A percentile compares a stretch with the other conserved stretches of the same genome.
Evolutionary conservation across 768 basidiomycete species (phyloP).

Genomic region (Sistotremastrum suecicum): DNA sequence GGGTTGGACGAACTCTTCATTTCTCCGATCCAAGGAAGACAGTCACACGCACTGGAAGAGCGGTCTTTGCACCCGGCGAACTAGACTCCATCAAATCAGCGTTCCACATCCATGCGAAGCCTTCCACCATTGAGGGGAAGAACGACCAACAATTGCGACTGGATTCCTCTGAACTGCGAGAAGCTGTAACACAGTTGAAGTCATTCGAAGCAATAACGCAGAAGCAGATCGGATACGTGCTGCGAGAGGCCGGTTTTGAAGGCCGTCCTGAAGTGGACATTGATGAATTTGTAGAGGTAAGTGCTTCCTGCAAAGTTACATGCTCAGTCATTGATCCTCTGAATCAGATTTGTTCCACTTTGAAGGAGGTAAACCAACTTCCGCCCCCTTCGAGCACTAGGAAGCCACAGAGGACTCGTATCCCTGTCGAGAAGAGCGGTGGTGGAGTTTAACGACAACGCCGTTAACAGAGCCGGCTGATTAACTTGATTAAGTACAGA

Average conservation of each 20-base stretch:
- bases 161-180: constrained; percentile 24
- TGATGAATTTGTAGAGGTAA: constrained; percentile 80
- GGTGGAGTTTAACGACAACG: constrained; percentile 27
- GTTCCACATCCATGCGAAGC: constrained; percentile 20
- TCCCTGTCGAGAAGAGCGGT: constrained; percentile 41
- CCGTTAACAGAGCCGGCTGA: no score
- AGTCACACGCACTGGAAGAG: no score
- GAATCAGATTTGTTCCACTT: constrained; percentile 51
- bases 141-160: constrained; percentile 16
- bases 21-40: not conserved
- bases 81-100: constrained; percentile 26
- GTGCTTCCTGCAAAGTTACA: constrained; percentile 12
- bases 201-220: constrained; percentile 31
- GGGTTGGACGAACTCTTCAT: constrained; percentile 8
- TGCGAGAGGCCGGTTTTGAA: constrained; percentile 60
- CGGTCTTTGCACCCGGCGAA: constrained; percentile 36
- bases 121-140: constrained; percentile 19
- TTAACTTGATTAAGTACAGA: no score
- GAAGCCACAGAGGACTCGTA: constrained; percentile 27
- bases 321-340: constrained; percentile 1
- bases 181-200: constrained; percentile 9
- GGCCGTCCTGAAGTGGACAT: constrained; percentile 45
- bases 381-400: constrained; percentile 17
- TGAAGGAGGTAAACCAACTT: constrained; percentile 51
- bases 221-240: constrained; percentile 60